Base-by-base conservation (phyloP, 2,329 filamentous ascomycete genomes). In the Hypoxylon sp. region DNA sequence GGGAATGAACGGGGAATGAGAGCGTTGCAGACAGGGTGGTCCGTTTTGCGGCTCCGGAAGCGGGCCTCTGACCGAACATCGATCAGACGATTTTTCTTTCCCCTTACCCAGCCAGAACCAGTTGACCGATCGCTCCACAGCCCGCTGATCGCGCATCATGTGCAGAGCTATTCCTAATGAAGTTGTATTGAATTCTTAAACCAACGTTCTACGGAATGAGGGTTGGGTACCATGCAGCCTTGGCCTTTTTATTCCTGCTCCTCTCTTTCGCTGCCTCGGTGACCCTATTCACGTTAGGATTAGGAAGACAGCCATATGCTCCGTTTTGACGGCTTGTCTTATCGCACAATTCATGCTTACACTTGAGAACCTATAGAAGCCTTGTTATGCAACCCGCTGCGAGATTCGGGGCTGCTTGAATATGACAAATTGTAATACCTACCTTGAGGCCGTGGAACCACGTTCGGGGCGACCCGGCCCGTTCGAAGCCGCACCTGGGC, bases 21-120 rank as follows among this genome's bases (percentile, higher is more conserved):
- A 44, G 55, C 7, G 40, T 44, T 7, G 40, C 6, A 44, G 17
- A 27, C 42, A 13, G 14, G 3, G 46, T 30, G 31, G 31, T 27
- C 22, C 27, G 37, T 30, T 50, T 50, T 50, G 22, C 56, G 56
- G 27, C 35, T 30, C 49, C 58, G 49, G 58, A 61, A 37, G 25
- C 49, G 58, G 58, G 49, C n/a, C 48, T 6, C 42, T 44, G 35
- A 33, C 58, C 49, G 49, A 54, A 54, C 27, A 20, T 35, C 40
- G 40, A 44, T 44, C 40, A 44, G 40, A 22, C 40, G 27, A 61
- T 46, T 11, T 53, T 14, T 22, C 57, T 11, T 53, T 14, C 33
- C 57, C 57, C 35, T 53, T 51, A 35, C 48, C 55, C 44, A 59
- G 44, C 30, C 22, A 35, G 22, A 33, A 48, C 30, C 27, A 17